Evolutionary conservation across 345 rosid species (phyloP).

Genomic region (Brassica carinata): DNA sequence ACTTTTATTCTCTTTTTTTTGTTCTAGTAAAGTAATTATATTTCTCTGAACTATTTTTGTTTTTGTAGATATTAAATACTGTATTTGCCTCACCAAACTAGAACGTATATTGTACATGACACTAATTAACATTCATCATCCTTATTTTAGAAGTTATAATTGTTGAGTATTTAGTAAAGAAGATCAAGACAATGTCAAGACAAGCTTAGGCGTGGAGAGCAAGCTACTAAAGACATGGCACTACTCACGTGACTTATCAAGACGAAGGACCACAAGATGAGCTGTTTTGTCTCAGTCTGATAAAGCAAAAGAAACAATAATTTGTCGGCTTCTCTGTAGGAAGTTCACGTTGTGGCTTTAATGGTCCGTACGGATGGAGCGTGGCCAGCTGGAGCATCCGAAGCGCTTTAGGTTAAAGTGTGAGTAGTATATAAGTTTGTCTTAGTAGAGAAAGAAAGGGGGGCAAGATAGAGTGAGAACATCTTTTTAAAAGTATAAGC

Average conservation of each 20-base stretch:
- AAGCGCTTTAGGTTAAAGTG: neutral
- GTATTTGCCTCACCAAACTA: neutral
- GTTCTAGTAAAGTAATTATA: neutral
- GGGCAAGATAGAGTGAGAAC: neutral
- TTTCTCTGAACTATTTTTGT: neutral
- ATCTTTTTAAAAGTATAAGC: neutral
- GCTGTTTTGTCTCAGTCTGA: no score
- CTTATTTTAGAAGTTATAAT: neutral
- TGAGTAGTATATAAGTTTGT: neutral
- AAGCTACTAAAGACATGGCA: neutral
- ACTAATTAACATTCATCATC: neutral
- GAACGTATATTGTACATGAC: neutral
- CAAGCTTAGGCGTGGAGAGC: neutral
- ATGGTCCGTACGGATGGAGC: neutral
- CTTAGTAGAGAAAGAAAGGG: neutral
- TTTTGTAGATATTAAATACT: neutral
- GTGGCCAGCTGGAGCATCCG: neutral
- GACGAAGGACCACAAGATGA: no score
- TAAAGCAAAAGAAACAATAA: no score
- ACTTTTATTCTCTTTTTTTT: neutral
- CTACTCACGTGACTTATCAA: no score
- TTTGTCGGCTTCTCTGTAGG: neutral
- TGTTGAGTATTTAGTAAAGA: neutral
- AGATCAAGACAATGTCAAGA: neutral
- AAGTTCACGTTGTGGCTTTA: neutral